These are phyloP conservation scores for Paxillus involutus DNA, from an alignment of 768 basidiomycete genomes.

Conservation along the genomic window DNA sequence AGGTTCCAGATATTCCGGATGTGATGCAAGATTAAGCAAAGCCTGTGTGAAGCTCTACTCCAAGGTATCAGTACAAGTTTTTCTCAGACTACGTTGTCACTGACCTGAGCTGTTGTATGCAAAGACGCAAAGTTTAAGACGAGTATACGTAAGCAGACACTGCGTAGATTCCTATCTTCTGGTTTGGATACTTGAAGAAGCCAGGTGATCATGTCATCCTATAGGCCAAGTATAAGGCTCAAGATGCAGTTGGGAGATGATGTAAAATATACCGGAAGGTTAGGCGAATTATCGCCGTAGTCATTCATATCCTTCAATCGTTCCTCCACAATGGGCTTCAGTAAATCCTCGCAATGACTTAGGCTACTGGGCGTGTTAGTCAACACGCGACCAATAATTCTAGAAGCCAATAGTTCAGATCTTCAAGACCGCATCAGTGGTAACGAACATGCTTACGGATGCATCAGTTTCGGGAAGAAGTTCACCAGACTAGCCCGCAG, in stretches of 20 bases:
- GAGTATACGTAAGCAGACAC: constrained; percentile 34
- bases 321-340: constrained; percentile 33
- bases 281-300: constrained; percentile 27
- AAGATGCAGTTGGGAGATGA: background rate
- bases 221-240: constrained; percentile 3
- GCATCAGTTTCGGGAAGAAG: constrained; percentile 33
- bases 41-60: constrained; percentile 36
- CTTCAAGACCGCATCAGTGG: constrained; percentile 2
- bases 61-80: constrained; percentile 2
- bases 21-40: constrained; percentile 39
- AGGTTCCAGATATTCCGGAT: constrained; percentile 38
- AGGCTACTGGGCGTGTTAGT: constrained; percentile 33
- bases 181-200: constrained; percentile 34
- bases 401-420: constrained; percentile 17
- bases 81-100: background rate
- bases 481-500: constrained; percentile 32
- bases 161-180: constrained; percentile 26
- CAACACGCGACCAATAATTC: constrained; percentile 32
- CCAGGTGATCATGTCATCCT: constrained; percentile 44
- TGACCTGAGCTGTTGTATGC: constrained; percentile 35
- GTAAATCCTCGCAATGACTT: constrained; percentile 26
- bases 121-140: constrained; percentile 38
- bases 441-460: constrained; percentile 29
- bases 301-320: constrained; percentile 26
- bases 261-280: constrained; percentile 32